Percentiles rank a stretch among this genome's conserved stretches.
These are phyloP conservation scores for Yarrowia sp. DNA, from an alignment of 805 yeast species.

Conservation along the genomic window DNA sequence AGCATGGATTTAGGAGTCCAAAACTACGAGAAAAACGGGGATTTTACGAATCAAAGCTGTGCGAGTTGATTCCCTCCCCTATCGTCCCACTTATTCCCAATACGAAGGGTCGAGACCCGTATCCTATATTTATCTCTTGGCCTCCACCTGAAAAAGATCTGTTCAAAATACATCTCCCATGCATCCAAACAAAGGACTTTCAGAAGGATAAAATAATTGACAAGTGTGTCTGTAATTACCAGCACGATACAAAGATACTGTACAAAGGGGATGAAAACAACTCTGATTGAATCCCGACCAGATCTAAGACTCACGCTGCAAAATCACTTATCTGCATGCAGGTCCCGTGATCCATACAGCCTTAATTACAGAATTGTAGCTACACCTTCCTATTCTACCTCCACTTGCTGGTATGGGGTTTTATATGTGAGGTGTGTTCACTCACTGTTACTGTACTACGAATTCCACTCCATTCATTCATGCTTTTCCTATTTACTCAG, in stretches of 20 bases:
- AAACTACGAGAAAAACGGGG: too few species aligned
- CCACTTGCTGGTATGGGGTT: background rate
- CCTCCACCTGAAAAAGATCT: background rate
- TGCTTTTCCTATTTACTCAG: conserved; percentile 18
- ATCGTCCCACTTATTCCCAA: too few species aligned
- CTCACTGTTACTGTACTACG: too few species aligned
- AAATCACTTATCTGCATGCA: background rate
- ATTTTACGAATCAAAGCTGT: too few species aligned
- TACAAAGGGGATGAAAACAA: background rate
- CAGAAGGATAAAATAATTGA: conserved; percentile 6
- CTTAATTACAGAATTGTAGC: background rate
- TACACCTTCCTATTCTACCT: background rate
- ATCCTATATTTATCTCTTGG: too few species aligned
- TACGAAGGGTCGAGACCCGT: too few species aligned
- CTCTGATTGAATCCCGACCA: conserved; percentile 2
- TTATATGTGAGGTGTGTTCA: too few species aligned
- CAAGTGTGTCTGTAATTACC: background rate
- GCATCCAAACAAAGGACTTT: conserved; percentile 5
- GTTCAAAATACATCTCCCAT: background rate
- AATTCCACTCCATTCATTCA: background rate
- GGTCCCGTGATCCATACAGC: background rate
- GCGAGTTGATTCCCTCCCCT: too few species aligned
- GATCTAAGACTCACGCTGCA: background rate
- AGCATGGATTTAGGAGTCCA: too few species aligned
- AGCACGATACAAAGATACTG: too few species aligned